These are phyloP conservation scores for Colletotrichum sidae DNA, from an alignment of 2,329 filamentous ascomycete species.

Conservation along the genomic window DNA sequence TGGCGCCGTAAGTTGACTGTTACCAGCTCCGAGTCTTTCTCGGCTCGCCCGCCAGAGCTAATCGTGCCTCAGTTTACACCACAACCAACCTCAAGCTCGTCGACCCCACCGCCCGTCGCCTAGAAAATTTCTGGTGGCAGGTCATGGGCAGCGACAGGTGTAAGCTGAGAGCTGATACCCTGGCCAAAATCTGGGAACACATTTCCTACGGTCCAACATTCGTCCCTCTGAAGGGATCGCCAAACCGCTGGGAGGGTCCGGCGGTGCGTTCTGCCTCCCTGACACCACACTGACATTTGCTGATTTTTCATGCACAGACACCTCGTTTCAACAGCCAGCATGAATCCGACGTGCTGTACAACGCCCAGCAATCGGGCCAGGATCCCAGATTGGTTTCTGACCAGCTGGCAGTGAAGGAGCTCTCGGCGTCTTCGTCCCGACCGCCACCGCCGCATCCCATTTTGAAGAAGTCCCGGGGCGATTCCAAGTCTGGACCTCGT, in stretches of 20 bases:
- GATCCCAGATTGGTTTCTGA: slow-evolving; percentile 35
- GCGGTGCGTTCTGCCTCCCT: slow-evolving; percentile 51
- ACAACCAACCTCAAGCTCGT: slow-evolving; percentile 68
- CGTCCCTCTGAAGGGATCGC: slow-evolving; percentile 65
- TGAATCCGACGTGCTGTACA: slow-evolving; percentile 32
- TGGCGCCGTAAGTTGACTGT: slow-evolving; percentile 35
- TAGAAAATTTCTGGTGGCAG: slow-evolving; percentile 76
- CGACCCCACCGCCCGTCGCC: slow-evolving; percentile 71
- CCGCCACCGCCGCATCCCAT: slow-evolving; percentile 67
- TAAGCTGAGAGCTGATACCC: slow-evolving; percentile 61
- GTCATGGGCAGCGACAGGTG: slow-evolving; percentile 70
- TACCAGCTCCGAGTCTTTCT: not conserved
- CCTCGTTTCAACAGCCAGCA: slow-evolving; percentile 37
- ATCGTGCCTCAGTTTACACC: slow-evolving; percentile 63
- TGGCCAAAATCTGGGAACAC: slow-evolving; percentile 67
- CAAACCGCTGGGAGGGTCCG: slow-evolving; percentile 64
- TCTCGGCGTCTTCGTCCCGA: slow-evolving; percentile 56
- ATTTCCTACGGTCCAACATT: slow-evolving; percentile 69
- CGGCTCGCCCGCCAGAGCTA: slow-evolving; percentile 5
- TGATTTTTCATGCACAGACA: slow-evolving; percentile 33
- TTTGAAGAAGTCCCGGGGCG: slow-evolving; percentile 68
- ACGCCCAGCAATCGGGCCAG: slow-evolving; percentile 29
- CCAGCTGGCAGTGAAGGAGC: slow-evolving; percentile 41
- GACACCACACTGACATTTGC: slow-evolving; percentile 13
- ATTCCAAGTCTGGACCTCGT: slow-evolving; percentile 63